Conservation (phyloP, 805 yeast species). For the Hemisphaericaspora nanyangensis region DNA sequence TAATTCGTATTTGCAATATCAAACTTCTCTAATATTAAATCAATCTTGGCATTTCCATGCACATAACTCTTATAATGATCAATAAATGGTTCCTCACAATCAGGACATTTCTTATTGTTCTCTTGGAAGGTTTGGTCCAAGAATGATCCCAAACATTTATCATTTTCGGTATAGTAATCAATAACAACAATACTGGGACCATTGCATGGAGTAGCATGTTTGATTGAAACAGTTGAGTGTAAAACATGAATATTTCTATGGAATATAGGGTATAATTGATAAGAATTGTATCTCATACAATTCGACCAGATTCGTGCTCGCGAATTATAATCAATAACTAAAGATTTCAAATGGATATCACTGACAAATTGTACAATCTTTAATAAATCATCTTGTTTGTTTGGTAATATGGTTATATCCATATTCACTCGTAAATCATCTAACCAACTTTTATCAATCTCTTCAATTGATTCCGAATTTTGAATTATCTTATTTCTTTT, state of each 20-base stretch:
- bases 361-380: constrained; percentile 35
- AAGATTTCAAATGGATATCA: constrained; percentile 34
- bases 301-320: constrained; percentile 48
- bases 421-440: constrained; percentile 23
- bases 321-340: constrained; percentile 47
- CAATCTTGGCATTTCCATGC: constrained; percentile 82
- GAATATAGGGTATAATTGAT: constrained; percentile 40
- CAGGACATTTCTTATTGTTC: constrained; percentile 66
- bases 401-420: constrained; percentile 32
- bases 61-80: constrained; percentile 86
- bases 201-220: constrained; percentile 84
- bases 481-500: constrained; percentile 19
- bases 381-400: constrained; percentile 28
- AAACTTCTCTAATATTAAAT: constrained; percentile 61
- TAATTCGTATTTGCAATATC: constrained; percentile 18
- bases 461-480: constrained; percentile 19
- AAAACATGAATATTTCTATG: constrained; percentile 80
- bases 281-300: constrained; percentile 31
- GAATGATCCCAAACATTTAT: constrained; percentile 83
- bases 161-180: constrained; percentile 88
- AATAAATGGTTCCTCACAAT: constrained; percentile 66
- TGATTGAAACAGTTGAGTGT: constrained; percentile 77
- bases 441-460: constrained; percentile 22
- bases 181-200: constrained; percentile 86
- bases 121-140: constrained; percentile 74